These are phyloP conservation scores for Pholiota molesta DNA, from an alignment of 768 basidiomycete species.

Conservation along the genomic window DNA sequence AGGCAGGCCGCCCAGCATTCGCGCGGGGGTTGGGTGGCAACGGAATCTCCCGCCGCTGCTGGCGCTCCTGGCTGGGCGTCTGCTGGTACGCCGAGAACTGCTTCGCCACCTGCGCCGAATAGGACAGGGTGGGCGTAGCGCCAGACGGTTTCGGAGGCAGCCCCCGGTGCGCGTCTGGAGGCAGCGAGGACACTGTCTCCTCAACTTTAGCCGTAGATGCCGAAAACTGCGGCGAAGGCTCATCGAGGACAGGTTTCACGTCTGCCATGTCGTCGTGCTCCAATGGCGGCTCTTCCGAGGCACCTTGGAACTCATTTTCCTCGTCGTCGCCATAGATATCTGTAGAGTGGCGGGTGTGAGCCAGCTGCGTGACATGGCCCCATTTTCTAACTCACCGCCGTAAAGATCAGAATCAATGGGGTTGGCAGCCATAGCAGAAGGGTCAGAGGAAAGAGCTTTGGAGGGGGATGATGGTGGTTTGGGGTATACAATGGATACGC, in stretches of 20 bases:
- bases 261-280: conserved; percentile 27
- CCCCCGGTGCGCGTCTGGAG: conserved; percentile 24
- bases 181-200: conserved; percentile 21
- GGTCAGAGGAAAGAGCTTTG: not conserved
- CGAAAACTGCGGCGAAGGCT: conserved; percentile 18
- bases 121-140: conserved; percentile 43
- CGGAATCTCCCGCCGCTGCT: conserved; percentile 40
- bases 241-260: conserved; percentile 27
- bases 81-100: conserved; percentile 69
- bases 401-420: conserved; percentile 38
- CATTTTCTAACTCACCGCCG: conserved; percentile 28
- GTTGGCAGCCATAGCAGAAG: conserved; percentile 5
- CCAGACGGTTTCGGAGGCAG: conserved; percentile 31
- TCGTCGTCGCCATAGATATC: conserved; percentile 61
- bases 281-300: conserved; percentile 12
- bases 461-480: conserved; percentile 2
- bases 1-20: conserved; percentile 23
- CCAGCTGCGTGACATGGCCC: conserved; percentile 32
- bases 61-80: conserved; percentile 66
- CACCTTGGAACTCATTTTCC: conserved; percentile 34
- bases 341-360: conserved; percentile 21
- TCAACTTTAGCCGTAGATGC: conserved; percentile 1
- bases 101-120: conserved; percentile 66
- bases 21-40: conserved; percentile 27
- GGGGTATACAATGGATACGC: not conserved